These are phyloP conservation scores for Iris pallida DNA, from an alignment of 116 monocot genomes.

Conservation along the genomic window DNA sequence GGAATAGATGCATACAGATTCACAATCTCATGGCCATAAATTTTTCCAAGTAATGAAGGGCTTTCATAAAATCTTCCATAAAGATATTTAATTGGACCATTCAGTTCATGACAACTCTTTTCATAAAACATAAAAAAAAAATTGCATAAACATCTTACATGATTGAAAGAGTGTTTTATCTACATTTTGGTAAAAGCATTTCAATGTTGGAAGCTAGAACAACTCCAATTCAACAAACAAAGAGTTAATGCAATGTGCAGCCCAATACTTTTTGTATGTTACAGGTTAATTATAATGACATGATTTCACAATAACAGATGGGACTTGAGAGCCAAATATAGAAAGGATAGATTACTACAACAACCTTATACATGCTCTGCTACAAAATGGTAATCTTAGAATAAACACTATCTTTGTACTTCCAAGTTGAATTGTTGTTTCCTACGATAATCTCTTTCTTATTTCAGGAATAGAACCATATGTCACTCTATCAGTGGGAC, in stretches of 20 bases:
- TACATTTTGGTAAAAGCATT: too few relatives aligned
- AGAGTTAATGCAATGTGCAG: background rate
- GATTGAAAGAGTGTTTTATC: too few relatives aligned
- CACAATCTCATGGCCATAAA: conserved; percentile 70
- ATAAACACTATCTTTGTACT: background rate
- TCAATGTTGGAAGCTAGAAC: too few relatives aligned
- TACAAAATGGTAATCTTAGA: conserved; percentile 41
- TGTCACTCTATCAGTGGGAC: conserved; percentile 69
- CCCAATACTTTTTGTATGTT: background rate
- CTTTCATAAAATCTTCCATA: background rate
- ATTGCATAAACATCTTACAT: too few relatives aligned
- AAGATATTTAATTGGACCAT: background rate
- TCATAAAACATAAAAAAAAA: too few relatives aligned
- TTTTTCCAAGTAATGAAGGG: conserved; percentile 53
- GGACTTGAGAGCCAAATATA: conserved; percentile 51
- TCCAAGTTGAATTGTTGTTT: background rate
- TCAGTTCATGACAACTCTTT: background rate
- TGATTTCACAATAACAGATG: conserved; percentile 27
- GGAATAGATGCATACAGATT: conserved; percentile 77
- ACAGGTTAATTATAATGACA: background rate
- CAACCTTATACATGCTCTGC: conserved; percentile 46
- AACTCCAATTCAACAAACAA: too few relatives aligned
- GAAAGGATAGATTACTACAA: conserved; percentile 62
- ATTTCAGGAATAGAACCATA: conserved; percentile 60
- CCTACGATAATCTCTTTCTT: background rate